phyloP scores from a whole-genome alignment of 2,329 filamentous ascomycete genomes.

The Coniochaeta sp. region DNA sequence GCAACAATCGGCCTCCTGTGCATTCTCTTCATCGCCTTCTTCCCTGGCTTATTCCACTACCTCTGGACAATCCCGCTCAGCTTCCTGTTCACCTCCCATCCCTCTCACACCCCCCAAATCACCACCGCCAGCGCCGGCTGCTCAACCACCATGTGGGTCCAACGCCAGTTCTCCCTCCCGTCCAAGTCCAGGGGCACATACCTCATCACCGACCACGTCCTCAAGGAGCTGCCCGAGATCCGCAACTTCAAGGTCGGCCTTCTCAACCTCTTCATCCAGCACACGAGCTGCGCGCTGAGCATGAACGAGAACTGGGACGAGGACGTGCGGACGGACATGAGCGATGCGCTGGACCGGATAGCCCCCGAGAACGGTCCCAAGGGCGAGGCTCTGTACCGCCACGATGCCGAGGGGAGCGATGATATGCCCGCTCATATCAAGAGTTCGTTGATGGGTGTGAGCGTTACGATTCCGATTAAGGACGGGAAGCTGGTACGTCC shows the following conservation, averaged over 20 bases:
- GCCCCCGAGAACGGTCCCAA: constrained; percentile 70
- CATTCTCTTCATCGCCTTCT: constrained; percentile 43
- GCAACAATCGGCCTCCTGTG: constrained; percentile 37
- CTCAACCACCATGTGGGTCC: constrained; percentile 61
- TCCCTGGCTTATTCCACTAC: constrained; percentile 45
- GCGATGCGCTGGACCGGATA: constrained; percentile 83
- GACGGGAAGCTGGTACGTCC: constrained; percentile 65
- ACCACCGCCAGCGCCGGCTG: constrained; percentile 5
- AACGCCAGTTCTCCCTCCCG: constrained; percentile 79
- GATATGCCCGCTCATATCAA: constrained; percentile 99
- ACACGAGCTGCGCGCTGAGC: constrained; percentile 84
- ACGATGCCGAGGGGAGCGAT: constrained; percentile 77
- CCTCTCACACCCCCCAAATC: constrained; percentile 17
- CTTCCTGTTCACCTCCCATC: constrained; percentile 19
- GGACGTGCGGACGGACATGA: constrained; percentile 91
- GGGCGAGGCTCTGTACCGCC: constrained; percentile 70
- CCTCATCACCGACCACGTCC: constrained; percentile 74
- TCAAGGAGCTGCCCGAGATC: constrained; percentile 69
- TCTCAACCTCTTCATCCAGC: constrained; percentile 87
- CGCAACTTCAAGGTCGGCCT: constrained; percentile 76
- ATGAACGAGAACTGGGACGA: constrained; percentile 88
- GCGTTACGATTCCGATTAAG: constrained; percentile 82
- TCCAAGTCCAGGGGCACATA: constrained; percentile 75
- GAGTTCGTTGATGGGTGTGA: constrained; percentile 79
- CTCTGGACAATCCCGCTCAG: constrained; percentile 41